Conservation (phyloP, 2,329 filamentous ascomycete genomes). For the Nothomitra cinnamomea region DNA sequence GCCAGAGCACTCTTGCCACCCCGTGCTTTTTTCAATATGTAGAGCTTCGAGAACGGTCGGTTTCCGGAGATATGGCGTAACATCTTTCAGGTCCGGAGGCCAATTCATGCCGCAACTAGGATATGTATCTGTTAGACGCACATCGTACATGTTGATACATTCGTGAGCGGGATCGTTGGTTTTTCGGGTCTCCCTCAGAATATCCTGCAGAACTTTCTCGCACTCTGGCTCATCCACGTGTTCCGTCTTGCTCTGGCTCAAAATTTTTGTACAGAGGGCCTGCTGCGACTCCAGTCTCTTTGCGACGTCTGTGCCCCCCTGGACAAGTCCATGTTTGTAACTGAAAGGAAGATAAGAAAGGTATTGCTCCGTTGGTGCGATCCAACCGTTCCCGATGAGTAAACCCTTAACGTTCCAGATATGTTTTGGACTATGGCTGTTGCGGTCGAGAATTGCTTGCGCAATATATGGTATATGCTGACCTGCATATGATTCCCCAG, state of each 20-base stretch:
- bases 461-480: conserved; percentile 96
- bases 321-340: conserved; percentile 57
- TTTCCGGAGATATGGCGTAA: conserved; percentile 73
- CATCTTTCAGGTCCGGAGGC: conserved; percentile 66
- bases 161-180: conserved; percentile 32
- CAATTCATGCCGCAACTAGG: conserved; percentile 94
- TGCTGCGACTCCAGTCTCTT: conserved; percentile 52
- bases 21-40: conserved; percentile 72
- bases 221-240: conserved; percentile 54
- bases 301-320: conserved; percentile 46
- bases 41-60: conserved; percentile 64
- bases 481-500: conserved; percentile 91
- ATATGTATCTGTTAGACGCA: conserved; percentile 64
- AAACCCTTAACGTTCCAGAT: conserved; percentile 71
- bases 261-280: conserved; percentile 44
- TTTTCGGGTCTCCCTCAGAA: conserved; percentile 49
- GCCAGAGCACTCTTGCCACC: conserved; percentile 83
- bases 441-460: conserved; percentile 75
- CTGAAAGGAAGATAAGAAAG: conserved; percentile 68
- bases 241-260: conserved; percentile 40
- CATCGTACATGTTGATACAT: conserved; percentile 95
- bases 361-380: conserved; percentile 81
- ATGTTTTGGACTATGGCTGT: conserved; percentile 37
- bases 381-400: conserved; percentile 95
- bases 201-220: conserved; percentile 56